A percentile compares a stretch with the other conserved stretches of the same genome.
These are phyloP conservation scores for Cercospora canescens DNA, from an alignment of 2,329 filamentous ascomycete species.

Conservation along the genomic window DNA sequence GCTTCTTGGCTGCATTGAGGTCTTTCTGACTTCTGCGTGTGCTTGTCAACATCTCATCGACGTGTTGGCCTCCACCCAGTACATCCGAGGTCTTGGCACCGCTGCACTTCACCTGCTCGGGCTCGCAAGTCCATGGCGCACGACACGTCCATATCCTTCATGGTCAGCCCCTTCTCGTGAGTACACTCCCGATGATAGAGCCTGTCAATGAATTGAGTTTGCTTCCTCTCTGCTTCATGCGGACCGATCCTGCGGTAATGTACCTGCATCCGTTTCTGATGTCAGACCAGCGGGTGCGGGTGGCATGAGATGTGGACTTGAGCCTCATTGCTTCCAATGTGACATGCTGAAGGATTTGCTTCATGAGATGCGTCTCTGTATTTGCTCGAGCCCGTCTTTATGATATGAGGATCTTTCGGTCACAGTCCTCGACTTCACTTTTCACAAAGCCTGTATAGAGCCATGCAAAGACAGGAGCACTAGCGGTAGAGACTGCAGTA, in stretches of 20 bases:
- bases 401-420: neutral
- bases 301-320: neutral
- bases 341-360: neutral
- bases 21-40: neutral
- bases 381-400: neutral
- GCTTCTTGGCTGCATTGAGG: neutral
- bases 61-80: neutral
- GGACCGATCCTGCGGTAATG: neutral
- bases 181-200: neutral
- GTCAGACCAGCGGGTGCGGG: neutral
- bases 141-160: neutral
- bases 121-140: neutral
- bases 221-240: neutral
- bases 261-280: neutral
- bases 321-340: neutral
- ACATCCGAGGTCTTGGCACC: neutral
- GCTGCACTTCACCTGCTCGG: neutral
- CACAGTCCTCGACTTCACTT: neutral
- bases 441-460: too few relatives aligned
- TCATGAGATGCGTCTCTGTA: neutral
- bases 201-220: neutral
- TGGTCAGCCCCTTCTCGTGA: neutral
- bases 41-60: neutral
- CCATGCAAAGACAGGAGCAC: too few relatives aligned
- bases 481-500: neutral